phyloP scores from a whole-genome alignment of 306 rosid species.

The Malus asiatica region DNA sequence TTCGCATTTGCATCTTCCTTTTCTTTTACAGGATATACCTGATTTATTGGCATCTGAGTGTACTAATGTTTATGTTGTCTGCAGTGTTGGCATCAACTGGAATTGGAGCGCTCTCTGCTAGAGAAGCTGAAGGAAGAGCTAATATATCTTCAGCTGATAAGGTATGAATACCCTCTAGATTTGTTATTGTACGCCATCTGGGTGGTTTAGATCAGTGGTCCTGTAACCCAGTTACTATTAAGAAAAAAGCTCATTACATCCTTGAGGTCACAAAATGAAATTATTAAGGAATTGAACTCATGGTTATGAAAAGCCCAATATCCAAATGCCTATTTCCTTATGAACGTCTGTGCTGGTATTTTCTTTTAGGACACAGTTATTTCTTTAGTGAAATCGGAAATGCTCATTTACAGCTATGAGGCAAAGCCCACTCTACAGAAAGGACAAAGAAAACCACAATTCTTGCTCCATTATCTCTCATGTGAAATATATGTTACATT shows the following conservation, averaged over 20 bases:
- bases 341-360: not conserved
- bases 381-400: not conserved
- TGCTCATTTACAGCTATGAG: not conserved
- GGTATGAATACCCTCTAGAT: constrained; percentile 35
- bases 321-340: not conserved
- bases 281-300: not conserved
- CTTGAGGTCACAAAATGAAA: not conserved
- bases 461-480: not conserved
- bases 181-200: constrained; percentile 1
- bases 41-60: not conserved
- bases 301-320: not conserved
- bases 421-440: not conserved
- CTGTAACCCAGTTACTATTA: not conserved
- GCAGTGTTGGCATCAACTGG: constrained; percentile 94
- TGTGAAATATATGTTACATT: not conserved
- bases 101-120: constrained; percentile 81
- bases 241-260: not conserved
- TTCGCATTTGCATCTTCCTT: not conserved
- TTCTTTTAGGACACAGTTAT: not conserved
- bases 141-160: constrained; percentile 82
- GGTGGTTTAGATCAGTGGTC: not conserved
- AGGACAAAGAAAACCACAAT: not conserved
- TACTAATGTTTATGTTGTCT: constrained; percentile 29
- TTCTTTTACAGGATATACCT: not conserved
- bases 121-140: constrained; percentile 98